phyloP scores from a whole-genome alignment of 163 green algal genomes.

The Chlamydomonas reinhardtii region DNA sequence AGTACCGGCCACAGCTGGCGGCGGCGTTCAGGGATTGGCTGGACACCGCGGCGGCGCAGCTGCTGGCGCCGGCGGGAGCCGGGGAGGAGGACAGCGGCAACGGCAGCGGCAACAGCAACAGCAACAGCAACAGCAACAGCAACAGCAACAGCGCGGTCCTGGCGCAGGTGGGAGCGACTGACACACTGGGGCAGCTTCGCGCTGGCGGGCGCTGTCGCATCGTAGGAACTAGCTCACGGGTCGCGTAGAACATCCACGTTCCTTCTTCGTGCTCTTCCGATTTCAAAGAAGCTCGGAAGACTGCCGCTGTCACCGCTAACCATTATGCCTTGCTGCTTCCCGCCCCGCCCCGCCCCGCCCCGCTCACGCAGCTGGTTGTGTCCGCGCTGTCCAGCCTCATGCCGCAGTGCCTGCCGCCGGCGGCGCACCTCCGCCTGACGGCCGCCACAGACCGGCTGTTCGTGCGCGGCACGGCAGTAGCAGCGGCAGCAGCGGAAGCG shows the following conservation, averaged over 20 bases:
- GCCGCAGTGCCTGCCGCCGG: background rate
- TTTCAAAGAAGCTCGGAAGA: too few relatives aligned
- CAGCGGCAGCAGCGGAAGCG: too few relatives aligned
- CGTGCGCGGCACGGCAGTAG: too few relatives aligned
- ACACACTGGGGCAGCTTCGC: too few relatives aligned
- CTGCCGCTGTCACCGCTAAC: background rate
- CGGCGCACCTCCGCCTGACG: too few relatives aligned
- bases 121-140: too few relatives aligned
- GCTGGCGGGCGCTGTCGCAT: too few relatives aligned
- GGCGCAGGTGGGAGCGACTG: background rate
- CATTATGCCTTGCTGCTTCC: background rate
- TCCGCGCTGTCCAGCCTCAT: constrained; percentile 6
- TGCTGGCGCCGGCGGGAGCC: background rate
- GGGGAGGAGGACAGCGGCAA: background rate
- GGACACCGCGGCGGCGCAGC: background rate
- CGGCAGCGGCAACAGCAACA: too few relatives aligned
- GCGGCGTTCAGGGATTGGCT: constrained; percentile 11
- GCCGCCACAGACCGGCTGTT: too few relatives aligned
- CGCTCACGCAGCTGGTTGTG: background rate
- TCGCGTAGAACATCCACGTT: too few relatives aligned
- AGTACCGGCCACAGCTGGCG: background rate
- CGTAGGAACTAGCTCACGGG: too few relatives aligned
- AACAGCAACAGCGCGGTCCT: background rate
- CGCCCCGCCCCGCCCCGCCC: background rate
- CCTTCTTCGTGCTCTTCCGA: too few relatives aligned